Conservation (phyloP, 1,284 basidiomycete species). For the Apiotrichum gracile region DNA sequence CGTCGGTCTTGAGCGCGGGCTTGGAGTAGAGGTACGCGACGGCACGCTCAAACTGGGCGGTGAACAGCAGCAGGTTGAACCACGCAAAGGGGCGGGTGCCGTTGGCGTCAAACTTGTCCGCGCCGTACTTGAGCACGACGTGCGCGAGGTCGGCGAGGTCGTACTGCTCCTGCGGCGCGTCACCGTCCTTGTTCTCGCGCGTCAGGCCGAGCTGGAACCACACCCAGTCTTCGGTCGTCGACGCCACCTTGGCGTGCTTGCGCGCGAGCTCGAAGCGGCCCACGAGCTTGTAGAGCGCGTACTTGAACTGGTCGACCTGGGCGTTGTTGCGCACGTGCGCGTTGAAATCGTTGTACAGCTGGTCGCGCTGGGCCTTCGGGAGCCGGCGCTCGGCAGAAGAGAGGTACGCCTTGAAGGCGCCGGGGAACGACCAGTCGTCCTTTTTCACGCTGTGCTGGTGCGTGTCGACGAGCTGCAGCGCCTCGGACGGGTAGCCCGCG, state of each 20-base stretch:
- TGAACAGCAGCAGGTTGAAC: constrained; percentile 84
- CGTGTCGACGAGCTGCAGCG: constrained; percentile 66
- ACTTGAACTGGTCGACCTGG: constrained; percentile 83
- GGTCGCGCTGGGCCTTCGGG: constrained; percentile 72
- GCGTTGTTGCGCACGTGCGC: constrained; percentile 82
- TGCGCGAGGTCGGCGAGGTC: constrained; percentile 74
- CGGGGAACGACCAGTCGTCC: constrained; percentile 77
- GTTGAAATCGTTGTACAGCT: constrained; percentile 83
- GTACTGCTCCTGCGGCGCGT: constrained; percentile 53
- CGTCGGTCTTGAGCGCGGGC: constrained; percentile 82
- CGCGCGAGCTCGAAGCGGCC: constrained; percentile 82
- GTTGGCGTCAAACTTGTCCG: constrained; percentile 82
- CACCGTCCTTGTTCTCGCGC: constrained; percentile 60
- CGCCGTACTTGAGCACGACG: constrained; percentile 79
- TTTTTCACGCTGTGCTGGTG: constrained; percentile 70
- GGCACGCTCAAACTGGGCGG: constrained; percentile 90
- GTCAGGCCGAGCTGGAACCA: constrained; percentile 90
- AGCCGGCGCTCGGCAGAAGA: constrained; percentile 71
- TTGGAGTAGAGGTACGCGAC: constrained; percentile 86
- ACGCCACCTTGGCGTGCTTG: constrained; percentile 77
- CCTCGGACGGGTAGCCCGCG: constrained; percentile 74
- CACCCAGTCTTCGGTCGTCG: constrained; percentile 94
- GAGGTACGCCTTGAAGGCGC: constrained; percentile 80
- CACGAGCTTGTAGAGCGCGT: constrained; percentile 91
- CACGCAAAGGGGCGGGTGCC: constrained; percentile 62